Base-by-base conservation (phyloP, 352 stramenopile genomes). In the Phytophthora sansomeana region DNA sequence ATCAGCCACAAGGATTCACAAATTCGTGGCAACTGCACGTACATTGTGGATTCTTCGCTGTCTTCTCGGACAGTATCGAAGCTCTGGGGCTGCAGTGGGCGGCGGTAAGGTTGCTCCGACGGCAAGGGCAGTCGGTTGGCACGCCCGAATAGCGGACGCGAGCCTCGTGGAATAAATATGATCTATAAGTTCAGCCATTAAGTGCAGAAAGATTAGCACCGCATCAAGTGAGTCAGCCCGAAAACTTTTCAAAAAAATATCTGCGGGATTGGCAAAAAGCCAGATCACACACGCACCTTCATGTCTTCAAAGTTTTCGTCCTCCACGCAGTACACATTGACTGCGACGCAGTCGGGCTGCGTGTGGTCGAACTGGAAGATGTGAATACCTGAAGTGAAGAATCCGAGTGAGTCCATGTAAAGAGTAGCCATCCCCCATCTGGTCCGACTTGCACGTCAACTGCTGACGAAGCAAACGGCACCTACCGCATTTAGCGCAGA, bases 291-390 rank as follows among this genome's bases (percentile, higher is more conserved):
- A 32, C 64, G 16, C 53, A 92, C 86, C 73, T 91, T 91, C 58
- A 95, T 74, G 43, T 92, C 81, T 29, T 95, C 83, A 64, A 95
- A 89, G 69, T 89, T 92, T 55, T 92, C 81, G 50, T 89, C 79
- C 39, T 95, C 86, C 17, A 95, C 74, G 57, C 84, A 92, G 64
- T 93, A 92, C 43, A 95, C 65, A 44, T 95, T 95, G 17, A 95
- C 83, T 28, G 82, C 86, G 30, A 95, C 74, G 19, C 73, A 77
- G 44, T 93, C 84, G 26, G 85, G 77, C 33, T 90, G 75, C 6
- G 74, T 82, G 61, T 85, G 80, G 47, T 95, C 86, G 46, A 93
- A 93, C 52, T 95, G 86, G 63, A 95, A 95, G 56, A 95, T 90
- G 62, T 95, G 86, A 64, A 95, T 86, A 46, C 83, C 81, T 90